Conservation (phyloP, 2,329 filamentous ascomycete genomes). For the Eutypella sp. region DNA sequence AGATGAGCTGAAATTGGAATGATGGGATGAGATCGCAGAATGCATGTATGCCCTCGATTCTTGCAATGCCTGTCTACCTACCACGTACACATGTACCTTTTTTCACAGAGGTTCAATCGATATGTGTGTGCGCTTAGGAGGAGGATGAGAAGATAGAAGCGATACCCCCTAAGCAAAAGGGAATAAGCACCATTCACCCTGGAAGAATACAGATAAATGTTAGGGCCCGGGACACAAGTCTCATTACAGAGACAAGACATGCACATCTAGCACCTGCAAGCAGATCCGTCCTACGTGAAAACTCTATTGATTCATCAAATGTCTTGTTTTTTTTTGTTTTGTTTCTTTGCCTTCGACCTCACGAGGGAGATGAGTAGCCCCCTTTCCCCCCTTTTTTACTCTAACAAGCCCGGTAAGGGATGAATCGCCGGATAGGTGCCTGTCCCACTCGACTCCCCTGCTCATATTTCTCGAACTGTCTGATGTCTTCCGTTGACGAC, state of each 20-base stretch:
- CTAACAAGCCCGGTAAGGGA: background rate
- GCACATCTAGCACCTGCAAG: background rate
- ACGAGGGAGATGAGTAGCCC: background rate
- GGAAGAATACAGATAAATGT: too few relatives aligned
- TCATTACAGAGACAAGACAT: too few relatives aligned
- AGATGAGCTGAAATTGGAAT: constrained; percentile 1
- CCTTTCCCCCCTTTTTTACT: background rate
- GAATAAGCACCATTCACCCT: too few relatives aligned
- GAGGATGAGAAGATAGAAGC: background rate
- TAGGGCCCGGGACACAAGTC: too few relatives aligned
- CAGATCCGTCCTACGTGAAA: background rate
- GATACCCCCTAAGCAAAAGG: background rate
- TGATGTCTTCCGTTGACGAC: background rate
- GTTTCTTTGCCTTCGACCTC: background rate
- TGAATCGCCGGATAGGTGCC: background rate
- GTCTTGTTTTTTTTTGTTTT: background rate
- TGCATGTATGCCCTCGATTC: too few relatives aligned
- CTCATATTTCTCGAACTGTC: background rate
- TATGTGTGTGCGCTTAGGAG: too few relatives aligned
- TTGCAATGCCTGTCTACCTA: too few relatives aligned
- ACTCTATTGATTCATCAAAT: constrained; percentile 1
- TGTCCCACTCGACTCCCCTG: background rate
- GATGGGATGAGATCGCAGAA: background rate
- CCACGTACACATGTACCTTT: too few relatives aligned
- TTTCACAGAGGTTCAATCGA: too few relatives aligned